A percentile compares a stretch with the other conserved stretches of the same genome.
phyloP scores from a whole-genome alignment of 176 grass and related monocot species.

The Raddia guianensis region DNA sequence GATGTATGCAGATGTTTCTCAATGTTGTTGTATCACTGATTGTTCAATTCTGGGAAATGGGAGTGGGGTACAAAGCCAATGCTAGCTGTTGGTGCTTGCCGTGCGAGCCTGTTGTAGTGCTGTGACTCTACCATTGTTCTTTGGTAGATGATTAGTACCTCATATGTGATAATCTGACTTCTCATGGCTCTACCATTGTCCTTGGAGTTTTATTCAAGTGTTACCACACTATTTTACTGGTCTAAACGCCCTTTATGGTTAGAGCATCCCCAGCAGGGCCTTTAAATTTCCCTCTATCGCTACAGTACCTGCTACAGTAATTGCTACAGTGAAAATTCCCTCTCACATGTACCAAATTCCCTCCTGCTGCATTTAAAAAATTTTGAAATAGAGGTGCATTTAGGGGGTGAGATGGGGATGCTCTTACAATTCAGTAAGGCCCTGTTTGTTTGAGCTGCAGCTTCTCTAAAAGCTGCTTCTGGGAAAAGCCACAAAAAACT shows the following conservation, averaged over 20 bases:
- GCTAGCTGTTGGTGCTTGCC: neutral
- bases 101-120: neutral
- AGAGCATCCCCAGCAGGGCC: no score
- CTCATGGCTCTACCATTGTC: constrained; percentile 6
- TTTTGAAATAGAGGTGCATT: no score
- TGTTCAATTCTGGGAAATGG: constrained; percentile 21
- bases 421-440: no score
- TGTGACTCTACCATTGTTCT: neutral
- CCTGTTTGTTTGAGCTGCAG: no score
- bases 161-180: constrained; percentile 9
- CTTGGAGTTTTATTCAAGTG: constrained; percentile 6
- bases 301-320: no score
- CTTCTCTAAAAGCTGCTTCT: no score
- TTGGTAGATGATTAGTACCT: neutral
- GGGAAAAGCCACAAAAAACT: no score
- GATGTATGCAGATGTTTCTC: constrained; percentile 11
- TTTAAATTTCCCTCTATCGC: no score
- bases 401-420: no score
- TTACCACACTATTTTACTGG: constrained; percentile 17
- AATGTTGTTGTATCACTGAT: neutral
- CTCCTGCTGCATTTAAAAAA: no score
- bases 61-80: constrained; percentile 5
- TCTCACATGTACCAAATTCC: no score
- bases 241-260: neutral
- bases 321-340: no score